phyloP scores from a whole-genome alignment of 2,329 filamentous ascomycete genomes.

The Annulohypoxylon truncatum region DNA sequence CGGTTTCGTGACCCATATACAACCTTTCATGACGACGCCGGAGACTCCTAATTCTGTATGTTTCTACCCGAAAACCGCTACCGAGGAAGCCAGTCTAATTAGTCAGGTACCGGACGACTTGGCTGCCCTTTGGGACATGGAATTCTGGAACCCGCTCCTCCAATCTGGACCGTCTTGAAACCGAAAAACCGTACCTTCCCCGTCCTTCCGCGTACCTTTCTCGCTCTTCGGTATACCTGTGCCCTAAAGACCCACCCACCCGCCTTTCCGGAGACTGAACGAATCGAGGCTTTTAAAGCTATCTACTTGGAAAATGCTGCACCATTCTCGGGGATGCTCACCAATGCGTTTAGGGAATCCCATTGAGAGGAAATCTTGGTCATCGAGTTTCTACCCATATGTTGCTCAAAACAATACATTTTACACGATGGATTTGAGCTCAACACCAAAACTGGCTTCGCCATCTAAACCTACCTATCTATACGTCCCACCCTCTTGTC shows the following conservation, averaged over 20 bases:
- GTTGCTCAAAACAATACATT: background rate
- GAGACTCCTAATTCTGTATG: conserved; percentile 46
- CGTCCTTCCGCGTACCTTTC: background rate
- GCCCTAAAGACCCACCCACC: background rate
- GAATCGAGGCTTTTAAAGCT: background rate
- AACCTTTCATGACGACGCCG: conserved; percentile 43
- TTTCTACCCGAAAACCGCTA: background rate
- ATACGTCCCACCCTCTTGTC: background rate
- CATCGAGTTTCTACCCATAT: background rate
- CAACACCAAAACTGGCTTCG: no score
- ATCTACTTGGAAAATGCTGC: background rate
- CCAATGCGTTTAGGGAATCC: background rate
- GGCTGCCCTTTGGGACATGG: conserved; percentile 46
- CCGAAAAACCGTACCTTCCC: background rate
- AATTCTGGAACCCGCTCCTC: conserved; percentile 49
- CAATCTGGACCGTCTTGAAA: conserved; percentile 31
- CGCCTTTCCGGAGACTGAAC: background rate
- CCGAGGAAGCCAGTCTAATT: conserved; percentile 25
- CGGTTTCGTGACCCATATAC: conserved; percentile 40
- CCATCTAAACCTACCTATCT: background rate
- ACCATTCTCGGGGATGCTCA: background rate
- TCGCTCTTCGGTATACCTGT: background rate
- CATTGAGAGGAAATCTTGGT: background rate
- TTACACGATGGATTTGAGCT: background rate
- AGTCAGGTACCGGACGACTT: conserved; percentile 46